A percentile compares a stretch with the other conserved stretches of the same genome.
phyloP scores from a whole-genome alignment of 2,329 filamentous ascomycete genomes.

The Sclerotinia glacialis region DNA sequence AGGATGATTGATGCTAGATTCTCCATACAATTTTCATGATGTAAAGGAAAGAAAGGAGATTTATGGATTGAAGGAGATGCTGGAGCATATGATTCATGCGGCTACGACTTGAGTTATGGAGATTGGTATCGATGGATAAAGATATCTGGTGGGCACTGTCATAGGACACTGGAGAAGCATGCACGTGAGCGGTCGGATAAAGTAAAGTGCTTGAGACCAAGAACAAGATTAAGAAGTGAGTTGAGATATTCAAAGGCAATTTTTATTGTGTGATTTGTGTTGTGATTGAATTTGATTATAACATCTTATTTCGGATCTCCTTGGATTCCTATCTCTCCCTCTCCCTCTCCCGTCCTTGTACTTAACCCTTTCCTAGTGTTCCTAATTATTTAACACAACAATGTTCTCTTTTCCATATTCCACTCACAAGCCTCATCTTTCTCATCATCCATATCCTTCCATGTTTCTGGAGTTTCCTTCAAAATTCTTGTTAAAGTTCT shows the following conservation, averaged over 20 bases:
- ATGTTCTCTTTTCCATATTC: too few species aligned
- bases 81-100: conserved; percentile 22
- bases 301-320: too few species aligned
- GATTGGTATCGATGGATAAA: conserved; percentile 19
- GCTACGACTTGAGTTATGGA: conserved; percentile 19
- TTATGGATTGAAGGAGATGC: conserved; percentile 17
- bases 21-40: conserved; percentile 12
- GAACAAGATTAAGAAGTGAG: conserved; percentile 16
- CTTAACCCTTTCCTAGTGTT: too few species aligned
- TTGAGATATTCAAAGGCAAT: not conserved
- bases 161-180: conserved; percentile 17
- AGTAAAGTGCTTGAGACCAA: conserved; percentile 19
- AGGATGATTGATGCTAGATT: conserved; percentile 21
- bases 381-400: too few species aligned
- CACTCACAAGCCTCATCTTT: too few species aligned
- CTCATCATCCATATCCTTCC: too few species aligned
- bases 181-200: conserved; percentile 17
- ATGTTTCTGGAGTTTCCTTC: too few species aligned
- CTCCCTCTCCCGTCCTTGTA: too few species aligned
- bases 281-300: too few species aligned
- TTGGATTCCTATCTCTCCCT: too few species aligned
- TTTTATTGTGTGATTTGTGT: too few species aligned
- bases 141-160: conserved; percentile 20
- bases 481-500: too few species aligned
- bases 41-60: conserved; percentile 20